Evolutionary conservation across 176 grass and related monocot species (phyloP).

Genomic region (Aegilops tauschii): DNA sequence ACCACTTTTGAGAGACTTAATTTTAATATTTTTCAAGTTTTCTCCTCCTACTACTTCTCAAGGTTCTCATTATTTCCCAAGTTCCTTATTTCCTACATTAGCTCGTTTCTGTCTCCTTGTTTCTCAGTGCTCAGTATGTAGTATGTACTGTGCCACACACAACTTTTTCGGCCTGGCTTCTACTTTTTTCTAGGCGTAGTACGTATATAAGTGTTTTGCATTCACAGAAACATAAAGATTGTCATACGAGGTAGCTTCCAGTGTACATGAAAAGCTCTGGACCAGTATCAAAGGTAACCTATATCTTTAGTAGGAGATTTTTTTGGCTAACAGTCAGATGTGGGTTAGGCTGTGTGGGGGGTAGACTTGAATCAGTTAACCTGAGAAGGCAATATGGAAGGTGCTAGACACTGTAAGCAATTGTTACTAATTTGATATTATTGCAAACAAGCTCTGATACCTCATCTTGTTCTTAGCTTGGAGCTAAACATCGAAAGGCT

Average conservation of each 20-base stretch:
- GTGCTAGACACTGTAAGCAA: not conserved
- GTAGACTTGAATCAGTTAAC: not conserved
- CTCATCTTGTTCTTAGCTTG: conserved; percentile 10
- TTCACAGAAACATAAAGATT: not conserved
- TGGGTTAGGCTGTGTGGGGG: not conserved
- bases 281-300: not conserved
- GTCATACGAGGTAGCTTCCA: not conserved
- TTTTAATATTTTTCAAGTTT: not conserved
- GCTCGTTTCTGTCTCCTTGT: not conserved
- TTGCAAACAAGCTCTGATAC: not conserved
- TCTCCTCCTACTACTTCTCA: not conserved
- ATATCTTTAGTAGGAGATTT: not conserved
- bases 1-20: not conserved
- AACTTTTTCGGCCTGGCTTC: not conserved
- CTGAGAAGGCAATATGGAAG: not conserved
- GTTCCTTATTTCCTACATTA: conserved; percentile 16
- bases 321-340: conserved; percentile 4
- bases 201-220: not conserved
- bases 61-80: not conserved
- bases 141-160: not conserved
- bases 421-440: not conserved
- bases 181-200: not conserved
- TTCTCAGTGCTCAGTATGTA: not conserved
- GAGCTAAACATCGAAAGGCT: not conserved
- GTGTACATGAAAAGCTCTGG: not conserved